Evolutionary conservation across 306 rosid genomes (phyloP).

Genomic region (Castanea sativa): DNA sequence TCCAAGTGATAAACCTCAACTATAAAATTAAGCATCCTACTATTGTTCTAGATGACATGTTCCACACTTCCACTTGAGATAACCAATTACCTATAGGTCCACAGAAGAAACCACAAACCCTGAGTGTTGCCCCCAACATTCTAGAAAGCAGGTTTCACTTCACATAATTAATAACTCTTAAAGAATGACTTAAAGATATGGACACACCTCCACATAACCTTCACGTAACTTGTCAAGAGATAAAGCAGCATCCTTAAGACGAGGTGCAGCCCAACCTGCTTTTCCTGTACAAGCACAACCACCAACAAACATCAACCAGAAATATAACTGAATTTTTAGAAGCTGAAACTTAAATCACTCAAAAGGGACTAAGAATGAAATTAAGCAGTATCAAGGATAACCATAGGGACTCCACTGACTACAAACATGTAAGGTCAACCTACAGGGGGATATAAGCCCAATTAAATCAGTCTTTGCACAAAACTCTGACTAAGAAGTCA

Average conservation of each 20-base stretch:
- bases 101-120: background rate
- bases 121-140: background rate
- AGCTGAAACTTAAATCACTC: slow-evolving; percentile 10
- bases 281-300: slow-evolving; percentile 51
- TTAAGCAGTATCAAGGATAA: slow-evolving; percentile 3
- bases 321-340: background rate
- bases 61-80: background rate
- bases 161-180: background rate
- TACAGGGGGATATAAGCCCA: background rate
- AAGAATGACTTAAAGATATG: slow-evolving; percentile 4
- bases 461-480: background rate
- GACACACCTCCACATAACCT: slow-evolving; percentile 80
- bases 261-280: slow-evolving; percentile 92
- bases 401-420: background rate
- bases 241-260: slow-evolving; percentile 83
- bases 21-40: background rate
- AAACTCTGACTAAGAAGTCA: background rate
- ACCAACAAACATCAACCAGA: slow-evolving; percentile 21
- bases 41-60: slow-evolving; percentile 15
- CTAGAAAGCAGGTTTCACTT: background rate
- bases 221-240: slow-evolving; percentile 82
- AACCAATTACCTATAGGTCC: background rate
- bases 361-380: background rate
- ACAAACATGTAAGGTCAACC: background rate
- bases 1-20: background rate